Percentiles rank a stretch among this genome's conserved stretches.
Evolutionary conservation across 2,329 filamentous ascomycete species (phyloP).

Genomic region (Hypoxylon sp.): DNA sequence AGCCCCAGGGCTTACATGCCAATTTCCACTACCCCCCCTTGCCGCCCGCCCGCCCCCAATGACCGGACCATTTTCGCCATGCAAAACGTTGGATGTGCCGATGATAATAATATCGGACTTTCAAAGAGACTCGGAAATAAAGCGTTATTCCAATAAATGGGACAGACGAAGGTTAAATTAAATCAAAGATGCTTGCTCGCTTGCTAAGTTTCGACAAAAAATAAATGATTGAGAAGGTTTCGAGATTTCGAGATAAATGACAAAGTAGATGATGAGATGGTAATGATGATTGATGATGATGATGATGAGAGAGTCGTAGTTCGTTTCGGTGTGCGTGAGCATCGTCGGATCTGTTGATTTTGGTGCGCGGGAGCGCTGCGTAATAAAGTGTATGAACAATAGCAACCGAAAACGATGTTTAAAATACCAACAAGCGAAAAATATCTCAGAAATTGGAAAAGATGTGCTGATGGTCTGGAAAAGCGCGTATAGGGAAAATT

Average conservation of each 20-base stretch:
- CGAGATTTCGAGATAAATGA: constrained; percentile 43
- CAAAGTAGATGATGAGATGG: constrained; percentile 44
- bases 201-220: constrained; percentile 52
- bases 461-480: constrained; percentile 8
- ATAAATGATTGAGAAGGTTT: constrained; percentile 45
- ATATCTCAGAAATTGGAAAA: constrained; percentile 21
- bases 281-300: constrained; percentile 24
- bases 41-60: constrained; percentile 31
- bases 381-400: constrained; percentile 50
- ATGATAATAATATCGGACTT: constrained; percentile 27
- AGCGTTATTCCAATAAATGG: constrained; percentile 37
- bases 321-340: constrained; percentile 53
- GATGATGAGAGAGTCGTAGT: constrained; percentile 36
- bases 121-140: background rate
- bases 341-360: constrained; percentile 51
- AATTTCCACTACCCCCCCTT: constrained; percentile 31
- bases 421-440: constrained; percentile 38
- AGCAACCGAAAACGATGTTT: constrained; percentile 49
- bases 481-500: constrained; percentile 7
- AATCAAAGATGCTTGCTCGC: constrained; percentile 56
- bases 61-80: constrained; percentile 52
- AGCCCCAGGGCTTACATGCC: constrained; percentile 43
- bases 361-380: constrained; percentile 50
- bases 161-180: constrained; percentile 42
- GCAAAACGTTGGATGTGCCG: constrained; percentile 44